Base-by-base conservation (phyloP, 768 basidiomycete species). In the Plicaturopsis crispa region DNA sequence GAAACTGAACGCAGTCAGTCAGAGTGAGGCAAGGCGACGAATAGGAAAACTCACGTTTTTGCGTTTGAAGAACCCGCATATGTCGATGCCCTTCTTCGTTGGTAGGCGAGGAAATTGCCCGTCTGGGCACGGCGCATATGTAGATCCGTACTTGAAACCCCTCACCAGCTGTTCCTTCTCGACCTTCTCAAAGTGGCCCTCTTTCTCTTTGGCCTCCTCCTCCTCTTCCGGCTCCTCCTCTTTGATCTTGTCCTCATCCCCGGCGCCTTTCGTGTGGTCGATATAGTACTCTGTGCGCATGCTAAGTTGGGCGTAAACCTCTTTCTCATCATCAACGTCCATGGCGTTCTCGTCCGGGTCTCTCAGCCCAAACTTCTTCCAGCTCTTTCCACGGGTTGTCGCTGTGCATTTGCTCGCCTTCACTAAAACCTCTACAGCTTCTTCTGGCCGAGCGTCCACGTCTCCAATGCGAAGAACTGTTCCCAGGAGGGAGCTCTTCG, bases 81-180 rank as follows among this genome's bases (percentile, higher is more conserved):
- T 76, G 36, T 94, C 88, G 33, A 98, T 83, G 0, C 94, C 94
- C 50, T 80, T 83, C 52, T 63, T 72, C 1, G 90, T 86, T n/a
- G 65, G 61, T 26, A 96, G 62, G 44, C 66, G 72, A 21, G 75
- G 74, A 49, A 91, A 94, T 38, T 81, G 78, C n/a, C 79, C 87
- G 36, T 89, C 87, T 2, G 87, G 84, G 58, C 83, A 82, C 1
- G 88, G 89, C 3, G 78, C 84, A 57, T 89, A 92, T 1, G 86
- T 84, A 2, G 88, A 73, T 14, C 93, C 93, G 51, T 96, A 94
- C 60, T 86, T 85, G 67, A 85, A 93, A 2, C 88, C 90, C 46
- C 70, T 64, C 17, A 88, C 67, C 6, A 92, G 75, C 24, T 90
- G 73, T 48, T 88, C 84, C 57, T 83, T 84, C 53, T 86, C 80